phyloP scores from a whole-genome alignment of 1,139 yeast species.

The Hyphopichia buzzinii region DNA sequence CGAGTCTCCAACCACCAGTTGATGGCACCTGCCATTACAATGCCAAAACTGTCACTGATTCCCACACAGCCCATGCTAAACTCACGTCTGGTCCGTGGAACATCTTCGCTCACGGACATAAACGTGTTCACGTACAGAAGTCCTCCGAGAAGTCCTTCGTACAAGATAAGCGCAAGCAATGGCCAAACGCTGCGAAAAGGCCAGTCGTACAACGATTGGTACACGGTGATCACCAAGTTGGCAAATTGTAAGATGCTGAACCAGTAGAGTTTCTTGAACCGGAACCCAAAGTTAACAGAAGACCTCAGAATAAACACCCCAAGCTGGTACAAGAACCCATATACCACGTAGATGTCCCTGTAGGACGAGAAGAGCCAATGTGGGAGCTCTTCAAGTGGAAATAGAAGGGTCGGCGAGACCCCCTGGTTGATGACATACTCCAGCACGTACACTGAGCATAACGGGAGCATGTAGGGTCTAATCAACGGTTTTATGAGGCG shows the following conservation, averaged over 20 bases:
- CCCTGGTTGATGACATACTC: slow-evolving; percentile 94
- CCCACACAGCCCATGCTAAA: slow-evolving; percentile 94
- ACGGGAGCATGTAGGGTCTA: slow-evolving; percentile 77
- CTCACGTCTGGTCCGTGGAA: slow-evolving; percentile 59
- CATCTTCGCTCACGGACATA: slow-evolving; percentile 67
- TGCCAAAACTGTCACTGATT: slow-evolving; percentile 86
- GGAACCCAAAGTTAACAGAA: slow-evolving; percentile 61
- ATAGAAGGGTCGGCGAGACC: slow-evolving; percentile 79
- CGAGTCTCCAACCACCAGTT: slow-evolving; percentile 72
- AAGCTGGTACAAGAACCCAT: slow-evolving; percentile 87
- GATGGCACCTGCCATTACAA: slow-evolving; percentile 74
- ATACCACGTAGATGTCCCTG: slow-evolving; percentile 88
- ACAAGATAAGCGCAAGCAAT: slow-evolving; percentile 62
- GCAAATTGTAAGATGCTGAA: slow-evolving; percentile 67
- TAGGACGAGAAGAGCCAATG: slow-evolving; percentile 54
- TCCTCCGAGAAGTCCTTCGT: slow-evolving; percentile 91
- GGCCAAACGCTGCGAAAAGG: slow-evolving; percentile 60
- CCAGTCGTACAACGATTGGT: slow-evolving; percentile 61
- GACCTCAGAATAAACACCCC: slow-evolving; percentile 93
- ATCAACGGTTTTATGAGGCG: slow-evolving; percentile 49
- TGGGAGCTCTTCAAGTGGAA: slow-evolving; percentile 69
- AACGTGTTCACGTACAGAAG: slow-evolving; percentile 87
- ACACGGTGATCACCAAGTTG: slow-evolving; percentile 57
- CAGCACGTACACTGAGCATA: slow-evolving; percentile 76
- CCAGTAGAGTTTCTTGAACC: slow-evolving; percentile 57